phyloP scores from a whole-genome alignment of 805 yeast genomes.

The Torulaspora indica region DNA sequence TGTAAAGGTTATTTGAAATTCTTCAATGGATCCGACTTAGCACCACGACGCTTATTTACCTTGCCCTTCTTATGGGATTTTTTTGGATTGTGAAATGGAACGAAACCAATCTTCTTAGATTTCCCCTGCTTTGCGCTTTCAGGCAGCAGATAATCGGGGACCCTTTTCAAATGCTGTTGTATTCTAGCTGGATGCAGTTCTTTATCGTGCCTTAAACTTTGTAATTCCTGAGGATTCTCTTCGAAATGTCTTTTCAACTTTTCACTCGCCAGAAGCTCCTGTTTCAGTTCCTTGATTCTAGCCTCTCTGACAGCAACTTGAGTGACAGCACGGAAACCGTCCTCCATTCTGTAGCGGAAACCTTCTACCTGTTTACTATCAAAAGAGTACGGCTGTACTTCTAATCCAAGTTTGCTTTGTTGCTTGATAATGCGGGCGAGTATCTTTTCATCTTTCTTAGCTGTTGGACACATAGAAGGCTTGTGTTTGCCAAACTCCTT shows the following conservation, averaged over 20 bases:
- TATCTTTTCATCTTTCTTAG: slow-evolving; percentile 83
- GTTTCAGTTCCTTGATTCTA: slow-evolving; percentile 78
- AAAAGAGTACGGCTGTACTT: slow-evolving; percentile 80
- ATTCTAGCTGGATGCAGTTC: slow-evolving; percentile 77
- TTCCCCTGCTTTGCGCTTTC: slow-evolving; percentile 58
- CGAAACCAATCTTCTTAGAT: slow-evolving; percentile 57
- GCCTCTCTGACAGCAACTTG: slow-evolving; percentile 88
- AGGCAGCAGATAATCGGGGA: slow-evolving; percentile 88
- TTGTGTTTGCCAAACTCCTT: slow-evolving; percentile 88
- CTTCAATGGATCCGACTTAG: slow-evolving; percentile 62
- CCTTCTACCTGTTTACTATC: slow-evolving; percentile 91
- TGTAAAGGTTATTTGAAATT: slow-evolving; percentile 39
- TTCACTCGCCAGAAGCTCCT: slow-evolving; percentile 82
- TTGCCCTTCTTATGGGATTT: slow-evolving; percentile 37
- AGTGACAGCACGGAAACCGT: slow-evolving; percentile 94
- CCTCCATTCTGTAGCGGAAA: slow-evolving; percentile 94
- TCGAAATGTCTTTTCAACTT: slow-evolving; percentile 91
- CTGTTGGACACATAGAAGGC: slow-evolving; percentile 62
- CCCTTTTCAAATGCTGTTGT: slow-evolving; percentile 82
- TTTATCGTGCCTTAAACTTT: slow-evolving; percentile 84
- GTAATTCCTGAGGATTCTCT: slow-evolving; percentile 93
- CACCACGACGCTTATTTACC: slow-evolving; percentile 43
- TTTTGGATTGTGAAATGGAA: slow-evolving; percentile 57
- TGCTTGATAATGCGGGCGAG: slow-evolving; percentile 69
- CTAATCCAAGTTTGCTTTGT: slow-evolving; percentile 68